Conservation (phyloP, 306 rosid species). For the Neltuma alba region DNA sequence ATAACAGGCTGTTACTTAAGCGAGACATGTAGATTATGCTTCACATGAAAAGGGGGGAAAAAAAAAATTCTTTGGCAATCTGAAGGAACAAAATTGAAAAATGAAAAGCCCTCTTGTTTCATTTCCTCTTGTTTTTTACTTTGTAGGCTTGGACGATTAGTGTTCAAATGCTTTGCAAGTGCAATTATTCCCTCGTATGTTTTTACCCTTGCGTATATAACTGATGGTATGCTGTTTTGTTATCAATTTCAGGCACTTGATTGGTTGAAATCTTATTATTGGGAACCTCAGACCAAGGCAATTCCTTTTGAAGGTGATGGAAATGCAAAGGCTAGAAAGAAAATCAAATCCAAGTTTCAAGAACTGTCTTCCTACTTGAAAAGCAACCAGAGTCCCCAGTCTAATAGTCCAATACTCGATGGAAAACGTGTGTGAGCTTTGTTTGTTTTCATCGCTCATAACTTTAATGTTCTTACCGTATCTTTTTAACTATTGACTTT, state of each 20-base stretch:
- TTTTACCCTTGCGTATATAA: not conserved
- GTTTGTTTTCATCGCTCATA: conserved; percentile 18
- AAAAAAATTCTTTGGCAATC: not conserved
- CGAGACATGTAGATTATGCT: not conserved
- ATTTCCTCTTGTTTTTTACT: no score
- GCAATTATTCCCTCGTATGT: conserved; percentile 10
- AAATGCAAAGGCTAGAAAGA: conserved; percentile 49
- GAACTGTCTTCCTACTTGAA: conserved; percentile 62
- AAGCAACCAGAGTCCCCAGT: conserved; percentile 46
- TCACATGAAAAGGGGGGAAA: no score
- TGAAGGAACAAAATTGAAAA: conserved; percentile 11
- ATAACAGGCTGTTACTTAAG: not conserved
- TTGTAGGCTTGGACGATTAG: not conserved
- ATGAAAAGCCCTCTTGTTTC: not conserved
- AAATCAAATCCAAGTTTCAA: conserved; percentile 64
- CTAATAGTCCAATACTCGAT: conserved; percentile 45
- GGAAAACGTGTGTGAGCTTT: conserved; percentile 61
- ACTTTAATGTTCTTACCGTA: conserved; percentile 5
- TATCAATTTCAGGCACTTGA: conserved; percentile 76
- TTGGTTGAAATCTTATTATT: conserved; percentile 90
- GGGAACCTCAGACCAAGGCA: conserved; percentile 90
- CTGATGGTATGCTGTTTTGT: conserved; percentile 2
- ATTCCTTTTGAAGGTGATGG: conserved; percentile 80
- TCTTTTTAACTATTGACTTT: not conserved
- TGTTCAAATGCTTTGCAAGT: conserved; percentile 7